Percentiles rank a stretch among this genome's conserved stretches.
Conservation (phyloP, 2,329 filamentous ascomycete species). For the Stagonosporopsis chrysanthemi region DNA sequence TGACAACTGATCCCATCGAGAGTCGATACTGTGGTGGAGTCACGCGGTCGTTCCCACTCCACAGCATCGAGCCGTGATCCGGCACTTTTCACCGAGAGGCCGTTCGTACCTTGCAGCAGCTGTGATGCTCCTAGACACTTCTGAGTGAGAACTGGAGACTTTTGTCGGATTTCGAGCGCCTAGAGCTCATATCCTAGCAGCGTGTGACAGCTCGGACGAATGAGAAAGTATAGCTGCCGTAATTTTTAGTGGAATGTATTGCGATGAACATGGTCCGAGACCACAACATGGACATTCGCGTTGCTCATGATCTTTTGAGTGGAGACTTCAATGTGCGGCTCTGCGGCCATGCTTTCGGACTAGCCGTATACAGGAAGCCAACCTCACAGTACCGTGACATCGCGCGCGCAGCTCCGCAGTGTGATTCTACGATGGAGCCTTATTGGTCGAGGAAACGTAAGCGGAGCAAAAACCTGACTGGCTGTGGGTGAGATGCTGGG, state of each 20-base stretch:
- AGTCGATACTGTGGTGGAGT: too few species aligned
- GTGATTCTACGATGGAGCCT: not conserved
- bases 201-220: not conserved
- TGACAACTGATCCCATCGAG: too few species aligned
- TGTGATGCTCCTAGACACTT: not conserved
- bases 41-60: not conserved
- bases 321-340: slow-evolving; percentile 9
- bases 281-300: not conserved
- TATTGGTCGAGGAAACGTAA: not conserved
- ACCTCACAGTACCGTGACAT: slow-evolving; percentile 7
- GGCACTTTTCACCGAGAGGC: not conserved
- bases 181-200: not conserved
- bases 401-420: not conserved
- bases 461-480: slow-evolving; percentile 1
- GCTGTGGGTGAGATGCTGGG: slow-evolving; percentile 16
- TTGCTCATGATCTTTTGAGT: slow-evolving; percentile 1
- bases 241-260: not conserved
- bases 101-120: not conserved
- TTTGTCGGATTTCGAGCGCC: not conserved
- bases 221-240: not conserved
- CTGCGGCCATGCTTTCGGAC: slow-evolving; percentile 3
- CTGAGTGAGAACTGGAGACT: not conserved
- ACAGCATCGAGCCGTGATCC: too few species aligned
- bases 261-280: not conserved
- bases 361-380: slow-evolving; percentile 1